These are phyloP conservation scores for Talaromyces amestolkiae DNA, from an alignment of 2,329 filamentous ascomycete species.

Conservation along the genomic window DNA sequence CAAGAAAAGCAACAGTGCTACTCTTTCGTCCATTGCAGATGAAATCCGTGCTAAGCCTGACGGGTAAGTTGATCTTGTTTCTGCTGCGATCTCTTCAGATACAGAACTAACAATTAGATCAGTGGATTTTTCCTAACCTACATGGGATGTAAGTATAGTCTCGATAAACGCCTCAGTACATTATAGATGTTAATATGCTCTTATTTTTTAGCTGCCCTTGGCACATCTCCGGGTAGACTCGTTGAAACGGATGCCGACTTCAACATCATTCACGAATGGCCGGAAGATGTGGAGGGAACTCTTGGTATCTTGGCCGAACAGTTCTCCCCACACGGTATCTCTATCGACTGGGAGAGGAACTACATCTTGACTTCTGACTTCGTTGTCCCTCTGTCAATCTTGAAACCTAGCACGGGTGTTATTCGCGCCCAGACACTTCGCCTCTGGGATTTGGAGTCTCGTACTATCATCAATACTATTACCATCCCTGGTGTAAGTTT, in stretches of 20 bases:
- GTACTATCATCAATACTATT: slow-evolving; percentile 60
- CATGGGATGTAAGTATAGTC: slow-evolving; percentile 50
- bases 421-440: slow-evolving; percentile 59
- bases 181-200: slow-evolving; percentile 19
- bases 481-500: slow-evolving; percentile 55
- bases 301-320: slow-evolving; percentile 60
- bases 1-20: slow-evolving; percentile 58
- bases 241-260: slow-evolving; percentile 60
- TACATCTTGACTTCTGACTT: slow-evolving; percentile 51
- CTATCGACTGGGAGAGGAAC: slow-evolving; percentile 57
- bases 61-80: slow-evolving; percentile 31
- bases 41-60: slow-evolving; percentile 64
- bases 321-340: slow-evolving; percentile 61
- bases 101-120: background rate
- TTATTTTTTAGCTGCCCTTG: slow-evolving; percentile 44
- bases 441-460: slow-evolving; percentile 55
- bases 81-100: background rate
- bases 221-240: slow-evolving; percentile 58
- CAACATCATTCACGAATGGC: slow-evolving; percentile 63
- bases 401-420: slow-evolving; percentile 1
- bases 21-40: slow-evolving; percentile 60
- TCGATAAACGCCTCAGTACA: background rate
- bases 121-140: slow-evolving; percentile 61
- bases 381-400: slow-evolving; percentile 4
- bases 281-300: slow-evolving; percentile 54